Base-by-base conservation (phyloP, 768 basidiomycete genomes). In the Ramaria sp. region DNA sequence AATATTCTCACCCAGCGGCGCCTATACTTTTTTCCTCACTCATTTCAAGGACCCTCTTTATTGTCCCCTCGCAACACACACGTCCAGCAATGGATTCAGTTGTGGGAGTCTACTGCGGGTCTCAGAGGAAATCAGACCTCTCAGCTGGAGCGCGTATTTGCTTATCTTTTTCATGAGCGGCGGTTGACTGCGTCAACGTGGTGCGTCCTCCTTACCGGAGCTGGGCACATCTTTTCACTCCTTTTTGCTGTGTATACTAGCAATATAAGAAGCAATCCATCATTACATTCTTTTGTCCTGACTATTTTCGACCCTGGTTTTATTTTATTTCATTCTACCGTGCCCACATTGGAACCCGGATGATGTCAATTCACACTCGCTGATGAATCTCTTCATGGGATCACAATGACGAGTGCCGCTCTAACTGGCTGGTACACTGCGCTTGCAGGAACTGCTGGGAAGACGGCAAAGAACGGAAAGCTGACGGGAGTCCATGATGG, bases 141-240 rank as follows among this genome's bases (percentile, higher is more conserved):
- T 55, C 53, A 55, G 53, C 53, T 55, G 53, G 53, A 55, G 53
- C 39, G 34, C 53, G 53, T 48, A 55, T 34, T 47, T 47, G 44
- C 43, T 37, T 7, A 15, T 43, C 32, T 24, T 45, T 8, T 34
- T 9, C 8, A 9, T 34, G 32, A 34, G 13, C 13, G 39, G 42
- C 44, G 20, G 28, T 41, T 39, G 38, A 39, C 38, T 27, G n/a
- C 10, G 38, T 39, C 51, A 52, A 47, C 32, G 43, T 55, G 53
- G 53, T 55, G 30, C 53, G 53, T 55, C 36, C 53, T 55, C 53
- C 53, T 55, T 55, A 55, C 53, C 53, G 53, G 53, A 55, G 53
- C 28, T 30, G 53, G 53, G 20, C 45, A 55, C 42, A 55, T 47
- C n/a, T 18, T 34, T 36, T 18, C 37, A 25, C 53, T 45, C 13